Evolutionary conservation across 805 yeast genomes (phyloP), one percentile per base, ranked within the genome.

Genomic region (Cephaloascus fragrans): DNA sequence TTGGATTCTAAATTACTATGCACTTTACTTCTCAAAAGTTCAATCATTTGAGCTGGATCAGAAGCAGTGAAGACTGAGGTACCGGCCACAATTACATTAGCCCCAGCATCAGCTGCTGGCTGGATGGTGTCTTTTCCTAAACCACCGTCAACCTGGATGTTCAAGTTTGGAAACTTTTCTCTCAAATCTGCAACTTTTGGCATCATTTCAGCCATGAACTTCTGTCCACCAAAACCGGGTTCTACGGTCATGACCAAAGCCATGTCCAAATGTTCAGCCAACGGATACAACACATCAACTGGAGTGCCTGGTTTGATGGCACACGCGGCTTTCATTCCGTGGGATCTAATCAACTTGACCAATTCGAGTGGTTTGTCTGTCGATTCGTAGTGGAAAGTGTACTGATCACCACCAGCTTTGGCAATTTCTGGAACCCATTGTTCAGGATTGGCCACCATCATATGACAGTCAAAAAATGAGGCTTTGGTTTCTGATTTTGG

Each of bases 201-300:
- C 97, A 93, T 89, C 96, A 90, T 89, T 42, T 78, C 85, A 16
- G 77, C 66, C 96, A 86, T 88, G 69, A 93, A 93, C 59, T 83
- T 83, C 64, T 93, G 98, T 35, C 98, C 98, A 18, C 98, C 98
- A 57, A 93, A 90, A 1, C 98, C 98, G 12, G 98, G 98, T 64
- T 93, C 98, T 28, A 93, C 97, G 2, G 98, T 93, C 97, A 90
- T 93, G 34, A 93, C 82, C 42, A 93, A 70, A n/a, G 86, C 89
- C 96, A 90, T 86, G 59, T 93, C 97, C 48, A 90, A 69, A 41
- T 75, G 66, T 36, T 80, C 81, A 19, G 81, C 90, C 43, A 85
- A 63, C 20, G 85, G 89, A 51, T 69, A 79, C 34, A 89, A 71
- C 3, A 76, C 95, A 42, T 83, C 93, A 18, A 85, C 93, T 0